phyloP scores from a whole-genome alignment of 768 basidiomycete genomes.

The Naganishia friedmannii region DNA sequence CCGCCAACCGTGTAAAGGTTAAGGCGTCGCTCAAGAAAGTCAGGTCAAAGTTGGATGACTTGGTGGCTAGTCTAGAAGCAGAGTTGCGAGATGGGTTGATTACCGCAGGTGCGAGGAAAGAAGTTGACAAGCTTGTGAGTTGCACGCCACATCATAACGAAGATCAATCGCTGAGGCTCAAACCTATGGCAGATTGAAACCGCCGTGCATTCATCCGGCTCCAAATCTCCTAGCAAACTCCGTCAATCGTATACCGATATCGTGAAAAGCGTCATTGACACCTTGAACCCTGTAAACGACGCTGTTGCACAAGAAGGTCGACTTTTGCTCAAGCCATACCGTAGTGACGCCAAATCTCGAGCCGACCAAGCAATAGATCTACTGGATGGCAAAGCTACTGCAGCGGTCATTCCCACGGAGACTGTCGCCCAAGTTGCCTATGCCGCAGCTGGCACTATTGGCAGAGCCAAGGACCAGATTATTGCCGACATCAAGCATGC shows the following conservation, averaged over 20 bases:
- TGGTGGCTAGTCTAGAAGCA: not conserved
- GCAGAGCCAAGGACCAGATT: constrained; percentile 17
- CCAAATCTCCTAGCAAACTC: not conserved
- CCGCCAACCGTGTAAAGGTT: constrained; percentile 15
- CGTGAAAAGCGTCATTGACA: constrained; percentile 1
- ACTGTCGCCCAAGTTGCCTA: constrained; percentile 9
- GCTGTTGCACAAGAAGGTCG: constrained; percentile 17
- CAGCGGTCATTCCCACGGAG: not conserved
- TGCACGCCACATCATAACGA: not conserved
- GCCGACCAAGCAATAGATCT: constrained; percentile 3
- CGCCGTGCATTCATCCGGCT: not conserved
- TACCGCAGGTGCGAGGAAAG: constrained; percentile 3
- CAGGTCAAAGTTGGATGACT: constrained; percentile 17
- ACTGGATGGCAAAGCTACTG: constrained; percentile 13
- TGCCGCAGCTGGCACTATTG: constrained; percentile 16
- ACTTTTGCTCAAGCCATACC: constrained; percentile 24
- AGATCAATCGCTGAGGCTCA: not conserved
- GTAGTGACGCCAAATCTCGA: constrained; percentile 13
- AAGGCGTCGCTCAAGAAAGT: constrained; percentile 18
- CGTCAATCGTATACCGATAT: not conserved
- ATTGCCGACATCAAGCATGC: constrained; percentile 20
- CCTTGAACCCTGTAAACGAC: constrained; percentile 9
- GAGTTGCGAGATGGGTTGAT: constrained; percentile 15
- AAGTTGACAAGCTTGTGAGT: constrained; percentile 21
- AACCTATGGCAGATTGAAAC: not conserved